A percentile compares a stretch with the other conserved stretches of the same genome.
Evolutionary conservation across 2,329 filamentous ascomycete genomes (phyloP).

Genomic region (Arthrocladium fulminans): DNA sequence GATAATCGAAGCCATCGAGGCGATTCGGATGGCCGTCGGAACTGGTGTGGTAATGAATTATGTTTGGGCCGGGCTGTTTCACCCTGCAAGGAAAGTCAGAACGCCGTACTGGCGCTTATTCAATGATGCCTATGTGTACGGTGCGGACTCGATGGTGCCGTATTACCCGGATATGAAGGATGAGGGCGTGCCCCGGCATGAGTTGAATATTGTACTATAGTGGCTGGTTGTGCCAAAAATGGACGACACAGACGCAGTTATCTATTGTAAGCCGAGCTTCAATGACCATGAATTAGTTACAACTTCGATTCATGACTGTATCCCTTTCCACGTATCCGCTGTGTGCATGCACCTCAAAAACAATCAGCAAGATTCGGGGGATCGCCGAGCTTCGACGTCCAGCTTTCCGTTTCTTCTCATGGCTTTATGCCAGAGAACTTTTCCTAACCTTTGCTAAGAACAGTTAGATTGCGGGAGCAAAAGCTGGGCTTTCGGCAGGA

Average conservation of each 20-base stretch:
- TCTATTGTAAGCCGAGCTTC: too few relatives aligned
- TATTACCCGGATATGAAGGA: constrained; percentile 86
- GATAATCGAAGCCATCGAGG: constrained; percentile 95
- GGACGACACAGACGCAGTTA: not conserved
- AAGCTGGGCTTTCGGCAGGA: not conserved
- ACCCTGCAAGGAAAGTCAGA: constrained; percentile 88
- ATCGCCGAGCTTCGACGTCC: too few relatives aligned
- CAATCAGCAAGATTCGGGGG: too few relatives aligned
- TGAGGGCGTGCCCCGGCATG: constrained; percentile 66
- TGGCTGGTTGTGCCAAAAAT: not conserved
- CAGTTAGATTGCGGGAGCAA: too few relatives aligned
- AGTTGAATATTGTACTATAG: constrained; percentile 67
- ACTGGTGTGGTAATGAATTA: constrained; percentile 94
- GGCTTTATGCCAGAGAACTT: too few relatives aligned
- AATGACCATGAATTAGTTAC: too few relatives aligned
- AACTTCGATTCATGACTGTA: too few relatives aligned
- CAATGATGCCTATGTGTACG: constrained; percentile 93
- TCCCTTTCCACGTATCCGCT: too few relatives aligned
- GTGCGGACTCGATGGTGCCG: constrained; percentile 87
- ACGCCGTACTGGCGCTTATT: constrained; percentile 94
- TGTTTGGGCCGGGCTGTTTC: constrained; percentile 94
- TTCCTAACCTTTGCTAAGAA: too few relatives aligned
- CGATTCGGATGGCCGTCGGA: constrained; percentile 85
- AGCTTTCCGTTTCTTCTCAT: too few relatives aligned
- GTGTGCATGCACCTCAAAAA: too few relatives aligned